Conservation (phyloP, 2,329 filamentous ascomycete species). For the Cercospora janseana region DNA sequence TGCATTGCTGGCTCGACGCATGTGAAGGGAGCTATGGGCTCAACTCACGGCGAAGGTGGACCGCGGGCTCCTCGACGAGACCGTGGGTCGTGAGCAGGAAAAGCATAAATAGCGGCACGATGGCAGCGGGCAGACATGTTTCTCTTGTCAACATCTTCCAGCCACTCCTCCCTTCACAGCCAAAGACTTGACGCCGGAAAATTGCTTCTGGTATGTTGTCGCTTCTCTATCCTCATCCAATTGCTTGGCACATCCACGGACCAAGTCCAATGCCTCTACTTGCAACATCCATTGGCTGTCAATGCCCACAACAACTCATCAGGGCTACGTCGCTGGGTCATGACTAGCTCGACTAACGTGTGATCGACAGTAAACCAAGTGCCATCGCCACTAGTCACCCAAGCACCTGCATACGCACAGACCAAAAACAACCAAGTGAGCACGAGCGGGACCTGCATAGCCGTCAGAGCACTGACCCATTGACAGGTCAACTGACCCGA, state of each 20-base stretch:
- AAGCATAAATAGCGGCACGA: slow-evolving; percentile 36
- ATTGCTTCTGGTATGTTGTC: slow-evolving; percentile 21
- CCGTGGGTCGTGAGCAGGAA: slow-evolving; percentile 16
- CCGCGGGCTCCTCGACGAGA: slow-evolving; percentile 2
- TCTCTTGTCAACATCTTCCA: slow-evolving; percentile 23
- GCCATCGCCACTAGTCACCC: slow-evolving; percentile 1
- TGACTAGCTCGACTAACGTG: slow-evolving; percentile 11
- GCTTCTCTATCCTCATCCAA: slow-evolving; percentile 1
- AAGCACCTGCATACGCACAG: slow-evolving; percentile 13
- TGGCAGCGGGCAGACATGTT: slow-evolving; percentile 16
- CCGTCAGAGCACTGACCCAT: not conserved
- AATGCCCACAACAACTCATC: slow-evolving; percentile 5
- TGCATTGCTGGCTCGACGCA: slow-evolving; percentile 19
- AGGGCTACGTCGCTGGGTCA: not conserved
- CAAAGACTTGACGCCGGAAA: slow-evolving; percentile 3
- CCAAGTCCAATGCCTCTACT: not conserved
- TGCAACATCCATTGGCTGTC: slow-evolving; percentile 11
- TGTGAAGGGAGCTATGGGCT: slow-evolving; percentile 20
- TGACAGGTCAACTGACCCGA: not conserved
- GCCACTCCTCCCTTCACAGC: slow-evolving; percentile 17
- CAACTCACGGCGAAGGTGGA: slow-evolving; percentile 20
- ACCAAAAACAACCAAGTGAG: slow-evolving; percentile 8
- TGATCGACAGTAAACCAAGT: not conserved
- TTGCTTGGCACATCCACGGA: slow-evolving; percentile 1
- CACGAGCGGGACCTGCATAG: slow-evolving; percentile 1